Base-by-base conservation (phyloP, 306 rosid species). In the Vicia sativa region DNA sequence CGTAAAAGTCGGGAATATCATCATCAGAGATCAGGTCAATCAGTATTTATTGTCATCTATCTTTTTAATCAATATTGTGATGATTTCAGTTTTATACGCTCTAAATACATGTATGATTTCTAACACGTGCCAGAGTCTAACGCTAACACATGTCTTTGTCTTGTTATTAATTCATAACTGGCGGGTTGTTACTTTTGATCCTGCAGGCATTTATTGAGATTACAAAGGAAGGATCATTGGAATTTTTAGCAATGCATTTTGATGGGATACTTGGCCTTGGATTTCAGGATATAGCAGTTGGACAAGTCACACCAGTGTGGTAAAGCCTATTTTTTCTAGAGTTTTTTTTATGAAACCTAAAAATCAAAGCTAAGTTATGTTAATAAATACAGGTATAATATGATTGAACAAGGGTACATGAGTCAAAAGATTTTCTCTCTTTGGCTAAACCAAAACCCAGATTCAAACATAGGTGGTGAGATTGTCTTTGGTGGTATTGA, bases 251-350 rank as follows among this genome's bases (percentile, higher is more conserved):
- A 23, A 48, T 35, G 7, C 75, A 77, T 56, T 80, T 80, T 77
- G 85, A 80, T 73, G 81, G 85, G 19, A 68, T 80, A 46, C 79
- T 80, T 55, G 81, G 85, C 57, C 85, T 80, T 73, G 85, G 85
- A 39, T 80, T 80, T 49, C 76, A 62, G 48, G 68, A 80, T 45
- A 56, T 48, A 54, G 57, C 85, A 44, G 67, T 77, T 26, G 76
- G 70, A 55, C 26, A 80, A 15, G 81, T 67, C 53, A 45, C 78
- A 48, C 85, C 85, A 59, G 77, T 77, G 65, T 80, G 85, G 85
- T 80, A 80, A 23, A 2, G 38, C 35, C 35, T 31, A 6, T 34
- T 23, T 55, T 55, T 55, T n/a, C 25, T 19, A 25, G 34, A 52
- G 38, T 11, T 37, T 15, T 69, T 48, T 18, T 18, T 49, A 49